Evolutionary conservation across 768 basidiomycete species (phyloP), one percentile per base, ranked within the genome.

Genomic region (Suillus ampliporus): DNA sequence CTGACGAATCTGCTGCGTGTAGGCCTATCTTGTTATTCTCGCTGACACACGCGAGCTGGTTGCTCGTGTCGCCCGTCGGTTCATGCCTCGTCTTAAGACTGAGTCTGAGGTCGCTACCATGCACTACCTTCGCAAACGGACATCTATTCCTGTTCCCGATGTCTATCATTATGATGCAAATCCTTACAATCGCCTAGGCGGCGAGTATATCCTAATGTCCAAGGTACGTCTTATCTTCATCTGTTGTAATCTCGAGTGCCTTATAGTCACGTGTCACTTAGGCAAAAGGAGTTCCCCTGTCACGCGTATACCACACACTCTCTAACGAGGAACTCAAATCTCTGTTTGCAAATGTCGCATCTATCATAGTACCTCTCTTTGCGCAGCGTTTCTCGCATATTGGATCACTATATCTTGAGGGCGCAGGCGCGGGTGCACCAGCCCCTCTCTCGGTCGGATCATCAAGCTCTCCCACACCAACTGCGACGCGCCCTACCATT

Each of bases 51-150:
- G 83, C 57, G 82, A 90, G 62, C 73, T 94, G 47, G 87, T 95
- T 9, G 91, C 90, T 7, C 86, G 92, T 43, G 90, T 94, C 26
- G 92, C 92, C 4, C 88, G 92, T 57, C 85, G 90, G 11, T 94
- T 90, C 74, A 92, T 94, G 91, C 89, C 92, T 1, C 84, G 89
- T 38, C 83, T 93, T 66, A 95, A 95, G 78, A 93, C 90, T 4
- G 89, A 91, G 73, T 94, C 92, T 0, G 93, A 95, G 71, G 89
- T 93, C 9, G 92, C 92, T 4, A 95, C 92, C 0, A 88, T 94
- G 79, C 82, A 84, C n/a, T 94, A 89, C 72, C 82, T 95, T 31
- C 87, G 90, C 56, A 80, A 88, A 67, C 82, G 85, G 66, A 91
- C 91, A 5, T 76, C 78, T 60, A 80, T 94, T 23, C 92, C 92